A percentile compares a stretch with the other conserved stretches of the same genome.
Evolutionary conservation across 257 asterid species (phyloP).

Genomic region (Solanum tacnaense): DNA sequence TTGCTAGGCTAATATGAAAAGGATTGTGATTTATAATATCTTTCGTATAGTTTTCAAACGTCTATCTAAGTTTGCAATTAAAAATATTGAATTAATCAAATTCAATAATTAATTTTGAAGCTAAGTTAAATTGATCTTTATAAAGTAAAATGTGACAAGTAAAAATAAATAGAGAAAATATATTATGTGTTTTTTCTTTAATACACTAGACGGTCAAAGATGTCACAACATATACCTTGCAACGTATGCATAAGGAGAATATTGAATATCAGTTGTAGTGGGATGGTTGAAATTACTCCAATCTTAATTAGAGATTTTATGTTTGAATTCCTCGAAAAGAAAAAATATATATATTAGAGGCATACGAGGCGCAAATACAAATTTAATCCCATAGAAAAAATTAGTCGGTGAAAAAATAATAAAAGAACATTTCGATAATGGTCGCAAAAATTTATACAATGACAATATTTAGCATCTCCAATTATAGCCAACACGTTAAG

Average conservation of each 20-base stretch:
- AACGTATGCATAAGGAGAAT: background rate
- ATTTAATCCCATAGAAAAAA: background rate
- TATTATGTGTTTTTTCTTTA: background rate
- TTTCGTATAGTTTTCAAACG: too few relatives aligned
- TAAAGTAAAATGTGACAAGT: background rate
- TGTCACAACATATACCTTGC: background rate
- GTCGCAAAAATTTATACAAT: background rate
- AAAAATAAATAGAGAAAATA: background rate
- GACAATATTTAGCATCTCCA: background rate
- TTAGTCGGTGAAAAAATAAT: background rate
- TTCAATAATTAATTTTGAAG: background rate
- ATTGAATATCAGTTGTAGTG: background rate
- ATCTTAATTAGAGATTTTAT: background rate
- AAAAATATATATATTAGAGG: background rate
- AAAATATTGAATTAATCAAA: too few relatives aligned
- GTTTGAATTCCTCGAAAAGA: background rate
- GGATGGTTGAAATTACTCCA: accelerated
- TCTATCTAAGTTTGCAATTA: too few relatives aligned
- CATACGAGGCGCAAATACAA: background rate
- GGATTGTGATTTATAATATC: too few relatives aligned
- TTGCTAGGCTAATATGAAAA: background rate
- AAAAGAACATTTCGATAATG: background rate
- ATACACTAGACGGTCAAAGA: background rate
- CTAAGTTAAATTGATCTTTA: background rate
- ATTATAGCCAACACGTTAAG: background rate